Conservation (phyloP, 2,329 filamentous ascomycete species). For the Aspergillus ruber region DNA sequence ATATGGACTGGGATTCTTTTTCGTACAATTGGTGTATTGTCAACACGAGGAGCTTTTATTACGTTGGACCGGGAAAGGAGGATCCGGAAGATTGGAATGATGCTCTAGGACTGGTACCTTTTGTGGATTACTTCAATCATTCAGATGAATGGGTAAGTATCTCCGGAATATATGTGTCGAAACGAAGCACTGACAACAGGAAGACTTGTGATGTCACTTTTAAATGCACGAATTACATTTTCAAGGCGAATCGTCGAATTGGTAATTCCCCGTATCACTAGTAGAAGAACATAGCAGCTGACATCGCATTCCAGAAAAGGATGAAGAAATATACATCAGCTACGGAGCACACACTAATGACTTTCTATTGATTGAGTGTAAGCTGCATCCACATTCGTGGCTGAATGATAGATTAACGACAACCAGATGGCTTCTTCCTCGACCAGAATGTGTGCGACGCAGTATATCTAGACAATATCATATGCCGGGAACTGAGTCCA, state of each 20-base stretch:
- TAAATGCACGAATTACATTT: slow-evolving; percentile 19
- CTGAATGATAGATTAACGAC: background rate
- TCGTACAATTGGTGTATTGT: slow-evolving; percentile 53
- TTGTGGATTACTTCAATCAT: slow-evolving; percentile 39
- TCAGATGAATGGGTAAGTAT: slow-evolving; percentile 26
- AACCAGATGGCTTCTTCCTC: slow-evolving; percentile 33
- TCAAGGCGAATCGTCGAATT: slow-evolving; percentile 19
- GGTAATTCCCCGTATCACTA: slow-evolving; percentile 10
- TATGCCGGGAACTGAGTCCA: slow-evolving; percentile 18
- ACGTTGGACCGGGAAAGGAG: slow-evolving; percentile 36
- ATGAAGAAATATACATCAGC: slow-evolving; percentile 33
- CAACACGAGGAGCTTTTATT: slow-evolving; percentile 55
- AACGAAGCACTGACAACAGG: background rate
- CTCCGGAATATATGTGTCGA: background rate
- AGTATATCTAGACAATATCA: slow-evolving; percentile 30
- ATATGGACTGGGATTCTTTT: slow-evolving; percentile 35
- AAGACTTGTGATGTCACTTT: slow-evolving; percentile 24
- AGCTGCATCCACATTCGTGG: slow-evolving; percentile 1
- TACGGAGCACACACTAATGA: slow-evolving; percentile 35
- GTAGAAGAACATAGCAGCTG: background rate
- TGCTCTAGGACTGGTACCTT: slow-evolving; percentile 34
- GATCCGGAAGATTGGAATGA: slow-evolving; percentile 30
- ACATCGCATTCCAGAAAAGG: slow-evolving; percentile 19
- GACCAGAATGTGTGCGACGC: slow-evolving; percentile 27
- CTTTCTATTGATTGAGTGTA: slow-evolving; percentile 32